phyloP scores from a whole-genome alignment of 1,284 basidiomycete genomes.

The Meira miltonrushii region DNA sequence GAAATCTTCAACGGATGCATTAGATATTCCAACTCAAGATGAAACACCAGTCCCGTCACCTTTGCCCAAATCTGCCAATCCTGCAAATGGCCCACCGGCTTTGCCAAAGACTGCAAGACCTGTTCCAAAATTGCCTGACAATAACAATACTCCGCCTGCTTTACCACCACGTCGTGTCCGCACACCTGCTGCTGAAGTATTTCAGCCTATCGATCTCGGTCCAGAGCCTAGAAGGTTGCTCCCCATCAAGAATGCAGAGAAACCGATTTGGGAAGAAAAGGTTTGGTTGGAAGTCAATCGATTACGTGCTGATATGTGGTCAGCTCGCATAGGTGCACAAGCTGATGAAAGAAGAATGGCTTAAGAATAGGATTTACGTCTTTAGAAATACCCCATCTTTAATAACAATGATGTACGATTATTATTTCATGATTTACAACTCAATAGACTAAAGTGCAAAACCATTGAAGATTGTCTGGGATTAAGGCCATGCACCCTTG shows the following conservation, averaged over 20 bases:
- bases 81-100: slow-evolving; percentile 6
- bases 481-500: slow-evolving; percentile 5
- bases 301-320: slow-evolving; percentile 41
- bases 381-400: neutral
- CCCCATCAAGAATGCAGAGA: slow-evolving; percentile 18
- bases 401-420: neutral
- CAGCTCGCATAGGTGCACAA: slow-evolving; percentile 22
- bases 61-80: slow-evolving; percentile 4
- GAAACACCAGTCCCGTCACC: slow-evolving; percentile 2
- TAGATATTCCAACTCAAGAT: slow-evolving; percentile 11
- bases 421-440: neutral
- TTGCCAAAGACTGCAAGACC: slow-evolving; percentile 1
- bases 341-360: too few species aligned
- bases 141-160: slow-evolving; percentile 12
- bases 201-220: neutral
- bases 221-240: slow-evolving; percentile 9
- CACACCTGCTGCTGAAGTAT: neutral
- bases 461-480: neutral
- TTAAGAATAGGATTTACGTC: too few species aligned
- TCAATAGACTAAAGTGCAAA: neutral
- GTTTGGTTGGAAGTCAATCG: slow-evolving; percentile 40
- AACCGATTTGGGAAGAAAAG: slow-evolving; percentile 41
- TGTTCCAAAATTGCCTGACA: slow-evolving; percentile 19
- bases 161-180: slow-evolving; percentile 20
- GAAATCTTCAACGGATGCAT: neutral